phyloP scores from a whole-genome alignment of 306 rosid genomes.

The Medicago arabica region DNA sequence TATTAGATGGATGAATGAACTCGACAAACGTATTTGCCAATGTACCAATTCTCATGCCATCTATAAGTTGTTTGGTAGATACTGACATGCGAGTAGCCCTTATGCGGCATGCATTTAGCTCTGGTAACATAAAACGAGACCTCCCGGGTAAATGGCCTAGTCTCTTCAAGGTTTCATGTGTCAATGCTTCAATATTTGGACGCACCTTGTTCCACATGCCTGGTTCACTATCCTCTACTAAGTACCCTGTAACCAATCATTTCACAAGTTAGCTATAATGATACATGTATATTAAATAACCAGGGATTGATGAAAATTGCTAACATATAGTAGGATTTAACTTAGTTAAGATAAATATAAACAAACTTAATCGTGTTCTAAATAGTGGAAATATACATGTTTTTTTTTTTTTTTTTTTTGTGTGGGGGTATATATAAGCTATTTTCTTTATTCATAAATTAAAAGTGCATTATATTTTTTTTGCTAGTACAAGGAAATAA shows the following conservation, averaged over 20 bases:
- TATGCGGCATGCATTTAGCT: background rate
- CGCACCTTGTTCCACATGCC: background rate
- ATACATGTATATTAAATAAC: background rate
- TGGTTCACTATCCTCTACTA: background rate
- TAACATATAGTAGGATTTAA: no score
- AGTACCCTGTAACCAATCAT: conserved; percentile 19
- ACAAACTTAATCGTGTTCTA: no score
- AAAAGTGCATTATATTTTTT: background rate
- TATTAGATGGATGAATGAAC: background rate
- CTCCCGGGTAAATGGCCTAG: background rate
- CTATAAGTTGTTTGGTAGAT: background rate
- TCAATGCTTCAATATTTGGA: background rate
- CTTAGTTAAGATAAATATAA: no score
- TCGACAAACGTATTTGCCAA: background rate
- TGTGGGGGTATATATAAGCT: background rate
- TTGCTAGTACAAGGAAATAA: background rate
- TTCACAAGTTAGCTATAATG: no score
- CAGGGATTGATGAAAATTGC: no score
- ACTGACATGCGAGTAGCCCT: conserved; percentile 18
- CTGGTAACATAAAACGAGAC: background rate
- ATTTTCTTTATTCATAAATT: background rate
- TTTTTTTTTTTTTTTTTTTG: no score
- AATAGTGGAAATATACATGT: no score
- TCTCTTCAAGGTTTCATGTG: background rate
- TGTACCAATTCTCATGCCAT: background rate